phyloP scores from a whole-genome alignment of 495 filamentous ascomycete genomes.

The Pseudevernia furfuracea region DNA sequence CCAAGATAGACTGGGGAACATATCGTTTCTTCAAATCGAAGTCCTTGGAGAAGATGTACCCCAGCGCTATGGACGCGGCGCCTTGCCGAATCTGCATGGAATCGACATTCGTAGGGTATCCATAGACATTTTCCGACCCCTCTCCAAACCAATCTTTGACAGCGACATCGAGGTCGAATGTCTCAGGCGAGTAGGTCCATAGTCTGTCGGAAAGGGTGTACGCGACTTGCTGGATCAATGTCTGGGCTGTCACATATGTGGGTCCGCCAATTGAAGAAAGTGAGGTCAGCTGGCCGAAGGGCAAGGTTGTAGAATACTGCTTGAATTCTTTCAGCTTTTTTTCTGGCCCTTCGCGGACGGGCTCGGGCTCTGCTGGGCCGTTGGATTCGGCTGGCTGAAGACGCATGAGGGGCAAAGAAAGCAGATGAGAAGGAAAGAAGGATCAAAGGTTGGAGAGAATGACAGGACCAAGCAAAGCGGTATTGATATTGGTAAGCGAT shows the following conservation, averaged over 20 bases:
- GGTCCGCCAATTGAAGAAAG: conserved; percentile 69
- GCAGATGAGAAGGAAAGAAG: background rate
- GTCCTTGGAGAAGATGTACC: conserved; percentile 95
- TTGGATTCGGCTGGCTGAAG: conserved; percentile 25
- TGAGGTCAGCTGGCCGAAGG: conserved; percentile 52
- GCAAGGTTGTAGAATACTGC: conserved; percentile 46
- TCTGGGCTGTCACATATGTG: conserved; percentile 84
- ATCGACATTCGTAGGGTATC: conserved; percentile 67
- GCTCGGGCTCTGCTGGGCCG: conserved; percentile 24
- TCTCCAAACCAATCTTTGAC: conserved; percentile 63
- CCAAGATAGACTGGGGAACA: conserved; percentile 82
- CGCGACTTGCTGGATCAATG: conserved; percentile 89
- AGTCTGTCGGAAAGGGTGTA: conserved; percentile 91
- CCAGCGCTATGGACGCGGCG: conserved; percentile 84
- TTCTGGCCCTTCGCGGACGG: conserved; percentile 19
- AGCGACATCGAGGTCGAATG: conserved; percentile 80
- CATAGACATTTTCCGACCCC: conserved; percentile 67
- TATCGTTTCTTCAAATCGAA: conserved; percentile 86
- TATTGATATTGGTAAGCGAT: conserved; percentile 16
- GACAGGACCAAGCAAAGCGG: background rate
- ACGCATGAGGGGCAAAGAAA: conserved; percentile 18
- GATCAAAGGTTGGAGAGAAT: background rate
- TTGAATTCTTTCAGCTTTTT: conserved; percentile 25
- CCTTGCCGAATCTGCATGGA: conserved; percentile 81
- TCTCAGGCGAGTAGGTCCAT: conserved; percentile 91